Evolutionary conservation across 2,329 filamentous ascomycete species (phyloP).

Genomic region (Cytospora piceicola): DNA sequence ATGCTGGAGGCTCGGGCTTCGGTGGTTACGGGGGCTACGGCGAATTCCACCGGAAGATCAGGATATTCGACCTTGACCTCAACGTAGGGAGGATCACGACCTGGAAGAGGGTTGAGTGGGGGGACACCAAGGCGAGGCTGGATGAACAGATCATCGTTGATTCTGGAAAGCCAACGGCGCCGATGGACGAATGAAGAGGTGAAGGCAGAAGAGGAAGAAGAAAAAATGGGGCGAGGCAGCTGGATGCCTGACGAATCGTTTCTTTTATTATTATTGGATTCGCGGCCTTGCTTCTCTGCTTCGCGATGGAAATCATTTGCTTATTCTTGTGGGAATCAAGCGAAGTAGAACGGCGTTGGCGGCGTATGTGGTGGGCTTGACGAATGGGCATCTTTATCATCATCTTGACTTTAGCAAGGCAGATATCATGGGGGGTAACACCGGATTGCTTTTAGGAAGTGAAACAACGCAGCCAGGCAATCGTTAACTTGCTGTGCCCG

Average conservation of each 20-base stretch:
- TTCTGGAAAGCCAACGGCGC: constrained; percentile 52
- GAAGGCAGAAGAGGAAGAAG: not conserved
- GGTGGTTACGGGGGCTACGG: constrained; percentile 94
- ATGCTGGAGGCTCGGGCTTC: constrained; percentile 88
- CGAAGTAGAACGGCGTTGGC: constrained; percentile 23
- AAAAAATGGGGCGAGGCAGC: constrained; percentile 1
- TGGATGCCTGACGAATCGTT: not conserved
- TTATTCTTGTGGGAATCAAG: constrained; percentile 22
- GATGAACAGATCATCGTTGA: constrained; percentile 71
- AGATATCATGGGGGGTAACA: not conserved
- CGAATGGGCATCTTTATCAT: not conserved
- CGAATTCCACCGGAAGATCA: constrained; percentile 79
- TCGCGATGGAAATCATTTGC: constrained; percentile 12
- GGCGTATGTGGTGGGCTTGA: constrained; percentile 9
- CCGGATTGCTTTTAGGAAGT: not conserved
- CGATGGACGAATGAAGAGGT: constrained; percentile 34
- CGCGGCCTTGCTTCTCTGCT: constrained; percentile 9
- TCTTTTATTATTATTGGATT: not conserved
- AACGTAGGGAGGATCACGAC: constrained; percentile 87
- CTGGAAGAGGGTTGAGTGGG: constrained; percentile 85
- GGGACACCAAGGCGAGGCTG: constrained; percentile 54
- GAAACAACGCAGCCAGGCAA: not conserved
- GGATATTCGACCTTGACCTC: constrained; percentile 92
- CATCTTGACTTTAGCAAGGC: not conserved
- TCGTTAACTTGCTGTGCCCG: not conserved